These are phyloP conservation scores for Podospora appendiculata DNA, from an alignment of 495 filamentous ascomycete species.

Conservation along the genomic window DNA sequence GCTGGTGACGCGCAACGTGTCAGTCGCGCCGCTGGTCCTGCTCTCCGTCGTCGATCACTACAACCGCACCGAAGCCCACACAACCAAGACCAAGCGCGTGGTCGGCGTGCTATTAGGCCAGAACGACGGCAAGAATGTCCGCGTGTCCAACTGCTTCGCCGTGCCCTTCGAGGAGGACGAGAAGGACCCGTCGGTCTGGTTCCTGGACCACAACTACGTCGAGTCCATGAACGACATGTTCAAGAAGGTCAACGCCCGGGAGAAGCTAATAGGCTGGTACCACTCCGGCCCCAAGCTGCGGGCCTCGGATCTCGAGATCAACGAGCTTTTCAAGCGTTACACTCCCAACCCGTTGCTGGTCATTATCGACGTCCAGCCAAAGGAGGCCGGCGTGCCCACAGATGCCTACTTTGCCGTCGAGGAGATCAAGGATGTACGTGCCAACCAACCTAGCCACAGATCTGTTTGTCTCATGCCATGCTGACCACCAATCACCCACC, in stretches of 20 bases:
- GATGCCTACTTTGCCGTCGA: slow-evolving; percentile 99
- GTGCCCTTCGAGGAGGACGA: slow-evolving; percentile 99
- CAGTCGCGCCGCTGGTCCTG: slow-evolving; percentile 94
- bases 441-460: too few species aligned
- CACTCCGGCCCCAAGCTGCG: slow-evolving; percentile 96
- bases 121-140: slow-evolving; percentile 87
- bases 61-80: slow-evolving; percentile 77
- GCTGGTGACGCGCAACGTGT: slow-evolving; percentile 85
- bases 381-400: slow-evolving; percentile 94
- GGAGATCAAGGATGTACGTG: slow-evolving; percentile 96
- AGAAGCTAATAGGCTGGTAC: slow-evolving; percentile 99
- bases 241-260: slow-evolving; percentile 98
- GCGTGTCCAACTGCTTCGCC: slow-evolving; percentile 99
- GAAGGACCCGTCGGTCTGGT: slow-evolving; percentile 97
- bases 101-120: slow-evolving; percentile 94
- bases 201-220: slow-evolving; percentile 98
- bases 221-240: slow-evolving; percentile 99
- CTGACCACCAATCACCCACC: neutral
- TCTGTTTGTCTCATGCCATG: too few species aligned
- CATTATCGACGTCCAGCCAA: slow-evolving; percentile 97
- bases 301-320: slow-evolving; percentile 97
- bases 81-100: slow-evolving; percentile 76
- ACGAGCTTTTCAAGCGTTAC: slow-evolving; percentile 99
- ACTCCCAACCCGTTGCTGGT: slow-evolving; percentile 92
- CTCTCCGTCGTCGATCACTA: slow-evolving; percentile 98